These are phyloP conservation scores for Amphirosellinia nigrospora DNA, from an alignment of 495 filamentous ascomycete genomes.

Conservation along the genomic window DNA sequence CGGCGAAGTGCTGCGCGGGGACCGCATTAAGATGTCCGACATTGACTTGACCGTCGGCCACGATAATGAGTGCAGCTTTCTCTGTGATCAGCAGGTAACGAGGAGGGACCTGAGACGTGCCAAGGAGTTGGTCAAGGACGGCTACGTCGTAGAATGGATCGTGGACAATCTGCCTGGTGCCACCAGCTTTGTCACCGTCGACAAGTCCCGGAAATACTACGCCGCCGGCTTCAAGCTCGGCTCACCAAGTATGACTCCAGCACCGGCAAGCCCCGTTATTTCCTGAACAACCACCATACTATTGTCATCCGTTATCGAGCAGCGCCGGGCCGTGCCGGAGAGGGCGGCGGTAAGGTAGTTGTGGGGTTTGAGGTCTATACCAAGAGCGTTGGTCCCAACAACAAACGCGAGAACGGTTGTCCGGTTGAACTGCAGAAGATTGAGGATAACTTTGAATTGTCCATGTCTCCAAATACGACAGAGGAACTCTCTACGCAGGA, in stretches of 20 bases:
- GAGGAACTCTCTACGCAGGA: slow-evolving; percentile 60
- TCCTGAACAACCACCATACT: slow-evolving; percentile 90
- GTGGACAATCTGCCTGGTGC: slow-evolving; percentile 94
- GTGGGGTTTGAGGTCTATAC: slow-evolving; percentile 94
- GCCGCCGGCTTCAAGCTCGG: slow-evolving; percentile 95
- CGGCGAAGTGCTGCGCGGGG: slow-evolving; percentile 91
- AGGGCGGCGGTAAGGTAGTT: slow-evolving; percentile 78
- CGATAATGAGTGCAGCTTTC: slow-evolving; percentile 74
- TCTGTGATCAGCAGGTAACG: slow-evolving; percentile 74
- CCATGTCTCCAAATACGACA: slow-evolving; percentile 66
- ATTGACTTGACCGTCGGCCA: slow-evolving; percentile 83
- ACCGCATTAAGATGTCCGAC: slow-evolving; percentile 88
- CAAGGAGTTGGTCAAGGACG: slow-evolving; percentile 75
- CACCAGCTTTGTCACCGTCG: slow-evolving; percentile 89
- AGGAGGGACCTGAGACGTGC: slow-evolving; percentile 72
- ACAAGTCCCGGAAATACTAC: slow-evolving; percentile 89
- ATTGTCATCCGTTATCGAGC: slow-evolving; percentile 84
- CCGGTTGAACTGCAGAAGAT: slow-evolving; percentile 68
- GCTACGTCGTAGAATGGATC: slow-evolving; percentile 95
- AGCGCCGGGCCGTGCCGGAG: slow-evolving; percentile 70
- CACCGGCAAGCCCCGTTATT: slow-evolving; percentile 70
- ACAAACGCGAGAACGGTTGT: slow-evolving; percentile 65
- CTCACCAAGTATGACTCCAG: slow-evolving; percentile 67
- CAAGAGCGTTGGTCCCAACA: slow-evolving; percentile 75
- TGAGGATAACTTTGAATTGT: slow-evolving; percentile 69